A percentile compares a stretch with the other conserved stretches of the same genome.
Evolutionary conservation across 192 early-diverging fungal species (phyloP).

Genomic region (Rhizophagus sp.): DNA sequence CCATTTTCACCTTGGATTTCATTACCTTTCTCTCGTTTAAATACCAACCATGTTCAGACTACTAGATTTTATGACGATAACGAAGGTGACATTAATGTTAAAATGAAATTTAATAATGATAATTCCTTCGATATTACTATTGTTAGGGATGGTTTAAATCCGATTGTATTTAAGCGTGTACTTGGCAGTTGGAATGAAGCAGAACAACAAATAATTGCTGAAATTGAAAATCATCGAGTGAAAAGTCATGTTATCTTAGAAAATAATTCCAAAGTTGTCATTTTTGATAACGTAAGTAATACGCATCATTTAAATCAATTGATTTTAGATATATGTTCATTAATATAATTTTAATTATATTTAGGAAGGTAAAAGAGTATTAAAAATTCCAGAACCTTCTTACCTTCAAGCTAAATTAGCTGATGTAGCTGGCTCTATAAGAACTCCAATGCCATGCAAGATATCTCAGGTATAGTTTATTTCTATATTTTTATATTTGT

Average conservation of each 20-base stretch:
- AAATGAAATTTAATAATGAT: slow-evolving; percentile 37
- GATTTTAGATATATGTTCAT: not conserved
- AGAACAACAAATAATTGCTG: slow-evolving; percentile 54
- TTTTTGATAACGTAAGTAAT: slow-evolving; percentile 59
- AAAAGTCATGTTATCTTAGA: slow-evolving; percentile 65
- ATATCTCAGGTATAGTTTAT: slow-evolving; percentile 74
- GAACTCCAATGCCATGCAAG: slow-evolving; percentile 97
- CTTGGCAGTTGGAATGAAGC: slow-evolving; percentile 41
- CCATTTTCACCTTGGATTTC: slow-evolving; percentile 49
- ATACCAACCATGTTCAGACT: slow-evolving; percentile 41
- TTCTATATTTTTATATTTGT: not conserved
- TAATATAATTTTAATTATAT: slow-evolving; percentile 28
- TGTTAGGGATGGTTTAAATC: slow-evolving; percentile 30
- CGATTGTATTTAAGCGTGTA: slow-evolving; percentile 40
- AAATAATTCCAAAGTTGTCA: slow-evolving; percentile 55
- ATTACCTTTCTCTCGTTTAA: slow-evolving; percentile 48
- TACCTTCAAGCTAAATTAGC: slow-evolving; percentile 50
- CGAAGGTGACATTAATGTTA: slow-evolving; percentile 41
- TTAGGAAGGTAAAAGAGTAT: slow-evolving; percentile 48
- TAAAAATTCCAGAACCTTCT: slow-evolving; percentile 58
- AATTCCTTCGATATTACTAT: slow-evolving; percentile 47
- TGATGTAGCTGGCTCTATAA: slow-evolving; percentile 64
- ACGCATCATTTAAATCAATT: not conserved
- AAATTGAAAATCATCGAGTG: slow-evolving; percentile 63
- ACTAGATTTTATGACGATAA: slow-evolving; percentile 38